Evolutionary conservation across 2,329 filamentous ascomycete species (phyloP), one percentile per base, ranked within the genome.

Genomic region (Aureobasidium sp.): DNA sequence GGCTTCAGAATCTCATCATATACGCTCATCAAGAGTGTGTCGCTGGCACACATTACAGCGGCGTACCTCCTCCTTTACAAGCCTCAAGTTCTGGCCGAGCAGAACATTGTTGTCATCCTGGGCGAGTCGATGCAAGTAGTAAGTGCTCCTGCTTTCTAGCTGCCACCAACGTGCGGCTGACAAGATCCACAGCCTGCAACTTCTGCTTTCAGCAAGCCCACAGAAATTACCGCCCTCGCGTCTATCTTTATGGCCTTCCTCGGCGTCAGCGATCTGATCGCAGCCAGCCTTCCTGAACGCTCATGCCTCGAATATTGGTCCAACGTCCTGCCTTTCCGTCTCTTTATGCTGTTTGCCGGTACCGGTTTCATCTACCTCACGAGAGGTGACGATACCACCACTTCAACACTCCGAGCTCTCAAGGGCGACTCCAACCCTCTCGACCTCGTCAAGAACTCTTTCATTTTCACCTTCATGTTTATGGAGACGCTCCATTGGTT

Each of bases 401-500:
- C 43, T 68, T 71, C 43, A 67, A 69, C 37, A 47, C 61, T 44
- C 55, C 63, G 29, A 62, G 51, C 43, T 48, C 60, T 62, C 43
- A 50, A 63, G 37, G 64, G 62, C 59, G 71, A 65, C 64, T 65
- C 52, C 59, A 71, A 64, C 59, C 69, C 65, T 70, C 81, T 72
- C 55, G 87, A 92, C 65, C 82, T 84, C 27, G 75, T 96, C 69
- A 91, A 92, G 78, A 96, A 95, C 72, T 84, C 90, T 56, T 78
- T 96, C 44, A 84, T 96, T 44, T 95, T 97, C 72, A 86, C 88
- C 0, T 94, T 91, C 75, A 86, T 85, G 9, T 94, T 96, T 69
- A 71, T 96, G 71, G 92, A 97, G 78, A 84, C 90, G 73, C 80
- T 90, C 67, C 82, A 83, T 65, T 96, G 92, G 90, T 92, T 96